These are phyloP conservation scores for Cryptosporidium sp. DNA, from an alignment of 169 alveolate genomes.

Conservation along the genomic window DNA sequence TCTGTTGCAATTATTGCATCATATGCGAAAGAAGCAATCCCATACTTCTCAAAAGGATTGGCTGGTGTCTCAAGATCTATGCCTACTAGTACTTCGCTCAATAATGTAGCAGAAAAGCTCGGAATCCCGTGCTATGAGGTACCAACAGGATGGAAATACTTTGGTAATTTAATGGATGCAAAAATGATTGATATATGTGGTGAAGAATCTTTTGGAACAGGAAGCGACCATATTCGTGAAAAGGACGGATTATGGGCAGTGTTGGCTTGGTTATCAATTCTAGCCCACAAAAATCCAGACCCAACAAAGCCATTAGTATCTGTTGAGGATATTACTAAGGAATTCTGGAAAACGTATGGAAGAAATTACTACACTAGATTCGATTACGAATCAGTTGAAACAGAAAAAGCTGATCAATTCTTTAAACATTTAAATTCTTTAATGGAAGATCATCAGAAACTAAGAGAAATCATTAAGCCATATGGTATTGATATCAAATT, in stretches of 20 bases:
- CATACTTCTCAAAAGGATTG: conserved; percentile 85
- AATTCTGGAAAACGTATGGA: conserved; percentile 93
- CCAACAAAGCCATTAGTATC: conserved; percentile 82
- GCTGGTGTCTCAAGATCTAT: conserved; percentile 95
- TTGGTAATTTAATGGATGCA: conserved; percentile 96
- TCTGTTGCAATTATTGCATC: conserved; percentile 93
- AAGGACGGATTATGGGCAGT: conserved; percentile 98
- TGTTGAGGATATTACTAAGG: conserved; percentile 89
- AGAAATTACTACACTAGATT: conserved; percentile 93
- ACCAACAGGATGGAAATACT: conserved; percentile 98
- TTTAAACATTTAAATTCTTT: conserved; percentile 82
- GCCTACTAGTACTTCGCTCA: conserved; percentile 96
- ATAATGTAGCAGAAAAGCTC: conserved; percentile 90
- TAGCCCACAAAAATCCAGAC: conserved; percentile 90
- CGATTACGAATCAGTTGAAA: conserved; percentile 88
- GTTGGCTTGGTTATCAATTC: conserved; percentile 92
- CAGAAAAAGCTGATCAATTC: conserved; percentile 88
- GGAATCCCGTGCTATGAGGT: conserved; percentile 91
- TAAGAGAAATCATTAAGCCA: conserved; percentile 17
- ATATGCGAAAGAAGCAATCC: conserved; percentile 87
- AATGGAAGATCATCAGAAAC: neutral
- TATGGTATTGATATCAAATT: conserved; percentile 16
- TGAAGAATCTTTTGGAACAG: conserved; percentile 97
- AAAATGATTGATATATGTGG: conserved; percentile 92
- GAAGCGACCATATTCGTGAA: conserved; percentile 92